These are phyloP conservation scores for Forsythia viridissima DNA, from an alignment of 257 asterid genomes.

Conservation along the genomic window DNA sequence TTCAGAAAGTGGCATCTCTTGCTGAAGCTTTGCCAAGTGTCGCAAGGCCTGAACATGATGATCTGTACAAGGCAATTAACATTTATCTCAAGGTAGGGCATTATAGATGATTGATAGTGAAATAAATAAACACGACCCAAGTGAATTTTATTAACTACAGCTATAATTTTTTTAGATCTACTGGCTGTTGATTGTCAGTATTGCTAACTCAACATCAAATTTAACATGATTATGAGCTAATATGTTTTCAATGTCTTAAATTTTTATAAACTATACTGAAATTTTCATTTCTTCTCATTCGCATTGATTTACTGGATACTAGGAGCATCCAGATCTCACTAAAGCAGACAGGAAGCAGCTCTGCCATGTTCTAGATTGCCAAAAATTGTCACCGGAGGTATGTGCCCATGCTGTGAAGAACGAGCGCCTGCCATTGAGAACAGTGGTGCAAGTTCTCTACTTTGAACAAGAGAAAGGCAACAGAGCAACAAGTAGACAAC, in stretches of 20 bases:
- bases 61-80: slow-evolving; percentile 68
- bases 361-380: slow-evolving; percentile 67
- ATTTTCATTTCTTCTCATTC: not conserved
- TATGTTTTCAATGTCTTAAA: not conserved
- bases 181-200: not conserved
- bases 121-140: not conserved
- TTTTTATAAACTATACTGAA: no score
- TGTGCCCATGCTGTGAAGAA: slow-evolving; percentile 69
- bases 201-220: not conserved
- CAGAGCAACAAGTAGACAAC: slow-evolving; percentile 19
- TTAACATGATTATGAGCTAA: not conserved
- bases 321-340: slow-evolving; percentile 69
- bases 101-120: not conserved
- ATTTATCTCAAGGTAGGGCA: slow-evolving; percentile 56
- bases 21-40: slow-evolving; percentile 66
- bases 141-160: no score
- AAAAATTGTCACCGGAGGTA: slow-evolving; percentile 55
- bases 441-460: slow-evolving; percentile 72
- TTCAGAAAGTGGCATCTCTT: slow-evolving; percentile 49
- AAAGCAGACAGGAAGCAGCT: slow-evolving; percentile 65
- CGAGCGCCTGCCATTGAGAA: slow-evolving; percentile 68
- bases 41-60: slow-evolving; percentile 63
- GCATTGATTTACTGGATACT: slow-evolving; percentile 1
- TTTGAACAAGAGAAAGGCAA: slow-evolving; percentile 54
- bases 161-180: not conserved